Percentiles rank a stretch among this genome's conserved stretches.
phyloP scores from a whole-genome alignment of 176 grass and related monocot genomes.

The Eragrostis nindensis region DNA sequence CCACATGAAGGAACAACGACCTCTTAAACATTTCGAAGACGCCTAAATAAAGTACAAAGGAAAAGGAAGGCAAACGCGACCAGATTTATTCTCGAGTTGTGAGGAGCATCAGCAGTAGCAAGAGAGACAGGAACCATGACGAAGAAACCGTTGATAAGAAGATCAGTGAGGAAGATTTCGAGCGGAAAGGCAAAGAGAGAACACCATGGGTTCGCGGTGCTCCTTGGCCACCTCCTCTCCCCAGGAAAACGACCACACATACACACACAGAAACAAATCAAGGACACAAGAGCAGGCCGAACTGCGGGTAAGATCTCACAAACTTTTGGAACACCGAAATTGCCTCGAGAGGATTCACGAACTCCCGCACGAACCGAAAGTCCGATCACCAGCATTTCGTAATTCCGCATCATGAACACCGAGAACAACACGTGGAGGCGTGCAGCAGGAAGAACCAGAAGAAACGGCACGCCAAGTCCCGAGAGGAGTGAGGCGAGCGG shows the following conservation, averaged over 20 bases:
- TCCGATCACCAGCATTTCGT: background rate
- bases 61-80: background rate
- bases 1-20: background rate
- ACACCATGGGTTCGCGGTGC: slow-evolving; percentile 3
- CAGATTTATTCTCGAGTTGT: background rate
- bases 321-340: slow-evolving; percentile 2
- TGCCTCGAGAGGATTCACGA: background rate
- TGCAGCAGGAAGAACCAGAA: background rate
- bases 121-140: background rate
- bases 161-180: no score
- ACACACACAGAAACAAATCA: background rate
- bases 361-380: background rate
- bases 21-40: slow-evolving; percentile 1
- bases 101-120: background rate
- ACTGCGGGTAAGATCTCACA: background rate
- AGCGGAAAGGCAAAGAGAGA: background rate
- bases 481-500: slow-evolving; percentile 5
- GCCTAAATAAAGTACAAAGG: background rate
- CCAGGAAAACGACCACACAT: slow-evolving; percentile 9
- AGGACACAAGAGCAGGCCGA: background rate
- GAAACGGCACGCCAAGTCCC: background rate
- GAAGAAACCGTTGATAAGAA: slow-evolving; percentile 12
- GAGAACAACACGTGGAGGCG: background rate
- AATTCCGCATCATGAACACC: background rate
- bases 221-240: background rate